Evolutionary conservation across 768 basidiomycete species (phyloP).

Genomic region (Boletales sp.): DNA sequence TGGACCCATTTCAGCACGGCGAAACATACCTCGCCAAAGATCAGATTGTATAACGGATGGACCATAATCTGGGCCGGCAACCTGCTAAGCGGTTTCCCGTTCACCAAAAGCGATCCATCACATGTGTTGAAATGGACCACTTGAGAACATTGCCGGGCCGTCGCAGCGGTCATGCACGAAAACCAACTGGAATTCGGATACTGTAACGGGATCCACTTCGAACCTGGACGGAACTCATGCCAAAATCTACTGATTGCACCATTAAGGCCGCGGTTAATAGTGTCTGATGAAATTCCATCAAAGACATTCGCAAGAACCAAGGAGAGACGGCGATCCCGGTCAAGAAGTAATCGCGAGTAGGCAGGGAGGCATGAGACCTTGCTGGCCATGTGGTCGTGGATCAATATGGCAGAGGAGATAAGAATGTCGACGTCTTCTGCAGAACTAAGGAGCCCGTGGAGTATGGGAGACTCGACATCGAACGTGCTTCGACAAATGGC

Average conservation of each 20-base stretch:
- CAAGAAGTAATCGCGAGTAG: slow-evolving; percentile 16
- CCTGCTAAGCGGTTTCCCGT: slow-evolving; percentile 18
- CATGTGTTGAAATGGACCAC: slow-evolving; percentile 13
- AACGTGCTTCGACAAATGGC: slow-evolving; percentile 36
- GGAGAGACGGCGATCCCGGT: slow-evolving; percentile 28
- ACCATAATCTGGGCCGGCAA: slow-evolving; percentile 13
- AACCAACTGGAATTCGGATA: slow-evolving; percentile 17
- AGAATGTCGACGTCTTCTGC: slow-evolving; percentile 20
- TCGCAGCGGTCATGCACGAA: slow-evolving; percentile 7
- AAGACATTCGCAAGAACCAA: slow-evolving; percentile 17
- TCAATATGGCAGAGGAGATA: slow-evolving; percentile 21
- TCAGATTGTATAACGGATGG: slow-evolving; percentile 9
- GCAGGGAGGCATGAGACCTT: slow-evolving; percentile 1
- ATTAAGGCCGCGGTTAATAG: slow-evolving; percentile 10
- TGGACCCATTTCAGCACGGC: no score
- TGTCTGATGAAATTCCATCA: background rate
- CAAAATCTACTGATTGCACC: slow-evolving; percentile 16
- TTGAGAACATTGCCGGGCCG: slow-evolving; percentile 1
- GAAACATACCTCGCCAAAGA: slow-evolving; percentile 20
- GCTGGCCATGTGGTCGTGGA: slow-evolving; percentile 24
- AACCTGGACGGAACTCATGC: slow-evolving; percentile 22
- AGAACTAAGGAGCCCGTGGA: slow-evolving; percentile 12
- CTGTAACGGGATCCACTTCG: slow-evolving; percentile 7
- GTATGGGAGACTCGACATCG: slow-evolving; percentile 15
- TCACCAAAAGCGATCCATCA: slow-evolving; percentile 21